Evolutionary conservation across 805 yeast species (phyloP).

Genomic region (Scheffersomyces amazonensis): DNA sequence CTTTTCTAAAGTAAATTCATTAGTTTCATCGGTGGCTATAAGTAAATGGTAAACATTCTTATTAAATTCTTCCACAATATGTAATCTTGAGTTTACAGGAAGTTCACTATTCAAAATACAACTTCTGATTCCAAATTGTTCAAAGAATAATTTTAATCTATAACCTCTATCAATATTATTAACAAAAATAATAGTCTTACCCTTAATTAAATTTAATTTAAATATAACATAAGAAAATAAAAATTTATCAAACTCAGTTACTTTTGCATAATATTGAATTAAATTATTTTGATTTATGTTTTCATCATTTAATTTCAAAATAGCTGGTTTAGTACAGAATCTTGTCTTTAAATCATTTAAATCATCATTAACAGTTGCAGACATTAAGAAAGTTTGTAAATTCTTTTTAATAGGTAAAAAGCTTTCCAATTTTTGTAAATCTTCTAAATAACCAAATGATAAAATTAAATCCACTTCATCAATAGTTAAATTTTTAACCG

Average conservation of each 20-base stretch:
- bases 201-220: slow-evolving; percentile 83
- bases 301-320: slow-evolving; percentile 75
- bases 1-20: slow-evolving; percentile 49
- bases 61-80: slow-evolving; percentile 93
- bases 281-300: slow-evolving; percentile 56
- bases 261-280: slow-evolving; percentile 81
- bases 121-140: slow-evolving; percentile 89
- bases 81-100: slow-evolving; percentile 89
- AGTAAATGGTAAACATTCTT: slow-evolving; percentile 80
- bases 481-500: slow-evolving; percentile 70
- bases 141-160: slow-evolving; percentile 82
- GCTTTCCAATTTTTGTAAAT: slow-evolving; percentile 62
- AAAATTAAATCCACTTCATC: slow-evolving; percentile 94
- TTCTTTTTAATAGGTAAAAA: slow-evolving; percentile 68
- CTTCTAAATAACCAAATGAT: slow-evolving; percentile 89
- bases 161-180: slow-evolving; percentile 95
- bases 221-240: slow-evolving; percentile 86
- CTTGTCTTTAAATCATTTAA: slow-evolving; percentile 69
- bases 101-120: slow-evolving; percentile 89
- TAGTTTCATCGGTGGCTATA: slow-evolving; percentile 93
- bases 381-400: slow-evolving; percentile 89
- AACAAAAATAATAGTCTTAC: slow-evolving; percentile 87
- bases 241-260: slow-evolving; percentile 88
- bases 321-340: slow-evolving; percentile 83
- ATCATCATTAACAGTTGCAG: slow-evolving; percentile 93